Evolutionary conservation across 2,329 filamentous ascomycete genomes (phyloP).

Genomic region (Purpureocillium takamizusanense): DNA sequence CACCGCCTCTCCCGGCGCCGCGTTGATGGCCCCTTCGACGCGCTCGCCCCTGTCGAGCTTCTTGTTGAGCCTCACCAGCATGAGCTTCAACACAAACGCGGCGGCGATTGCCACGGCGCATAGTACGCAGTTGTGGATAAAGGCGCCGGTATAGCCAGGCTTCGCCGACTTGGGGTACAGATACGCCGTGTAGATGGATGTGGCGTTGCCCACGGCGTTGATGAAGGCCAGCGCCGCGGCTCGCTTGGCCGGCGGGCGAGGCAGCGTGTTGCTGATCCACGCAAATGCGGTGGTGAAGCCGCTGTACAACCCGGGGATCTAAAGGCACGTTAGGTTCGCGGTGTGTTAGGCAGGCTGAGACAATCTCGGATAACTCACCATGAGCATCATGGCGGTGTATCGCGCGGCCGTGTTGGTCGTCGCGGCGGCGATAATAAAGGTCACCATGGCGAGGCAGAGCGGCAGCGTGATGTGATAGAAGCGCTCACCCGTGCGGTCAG

Average conservation of each 20-base stretch:
- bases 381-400: slow-evolving; percentile 65
- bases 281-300: slow-evolving; percentile 59
- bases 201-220: slow-evolving; percentile 49
- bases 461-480: slow-evolving; percentile 60
- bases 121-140: slow-evolving; percentile 60
- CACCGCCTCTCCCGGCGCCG: slow-evolving; percentile 43
- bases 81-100: slow-evolving; percentile 52
- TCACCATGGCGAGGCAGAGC: slow-evolving; percentile 49
- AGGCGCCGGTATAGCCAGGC: slow-evolving; percentile 43
- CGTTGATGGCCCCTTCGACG: slow-evolving; percentile 36
- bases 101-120: slow-evolving; percentile 54
- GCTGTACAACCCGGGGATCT: slow-evolving; percentile 51
- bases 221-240: slow-evolving; percentile 63
- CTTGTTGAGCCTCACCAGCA: slow-evolving; percentile 58
- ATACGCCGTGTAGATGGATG: slow-evolving; percentile 61
- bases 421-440: slow-evolving; percentile 60
- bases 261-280: slow-evolving; percentile 71
- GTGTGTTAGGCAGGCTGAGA: too few species aligned
- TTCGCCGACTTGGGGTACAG: slow-evolving; percentile 48
- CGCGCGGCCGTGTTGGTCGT: slow-evolving; percentile 52
- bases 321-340: background rate
- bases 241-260: slow-evolving; percentile 66
- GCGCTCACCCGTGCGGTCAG: slow-evolving; percentile 61
- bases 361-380: too few species aligned
- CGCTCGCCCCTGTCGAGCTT: slow-evolving; percentile 57